Conservation (phyloP, 352 stramenopile species). For the Pythium phragmiticola region DNA sequence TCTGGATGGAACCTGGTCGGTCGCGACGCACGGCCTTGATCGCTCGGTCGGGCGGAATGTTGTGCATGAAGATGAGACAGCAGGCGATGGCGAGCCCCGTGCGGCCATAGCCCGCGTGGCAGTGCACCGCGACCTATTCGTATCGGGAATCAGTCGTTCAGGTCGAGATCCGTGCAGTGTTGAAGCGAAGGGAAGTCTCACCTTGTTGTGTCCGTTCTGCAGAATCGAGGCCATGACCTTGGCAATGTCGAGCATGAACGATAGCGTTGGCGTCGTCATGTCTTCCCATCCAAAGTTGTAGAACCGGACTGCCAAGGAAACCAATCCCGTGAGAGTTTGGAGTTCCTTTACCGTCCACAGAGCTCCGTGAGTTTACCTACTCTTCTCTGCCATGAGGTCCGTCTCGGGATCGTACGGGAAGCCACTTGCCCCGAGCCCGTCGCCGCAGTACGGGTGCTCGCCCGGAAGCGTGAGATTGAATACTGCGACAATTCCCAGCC, state of each 20-base stretch:
- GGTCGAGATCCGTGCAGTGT: too few species aligned
- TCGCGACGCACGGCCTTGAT: slow-evolving; percentile 77
- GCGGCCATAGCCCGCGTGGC: slow-evolving; percentile 86
- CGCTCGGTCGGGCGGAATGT: slow-evolving; percentile 59
- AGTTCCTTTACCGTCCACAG: background rate
- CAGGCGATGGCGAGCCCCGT: slow-evolving; percentile 88
- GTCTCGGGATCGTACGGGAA: slow-evolving; percentile 90
- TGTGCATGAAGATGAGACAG: slow-evolving; percentile 82
- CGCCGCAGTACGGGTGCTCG: slow-evolving; percentile 91
- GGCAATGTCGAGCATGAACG: slow-evolving; percentile 88
- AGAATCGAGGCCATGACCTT: slow-evolving; percentile 82
- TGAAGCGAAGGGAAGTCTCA: too few species aligned
- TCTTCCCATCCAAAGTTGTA: slow-evolving; percentile 93
- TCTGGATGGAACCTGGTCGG: slow-evolving; percentile 77
- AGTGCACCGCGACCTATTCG: slow-evolving; percentile 75
- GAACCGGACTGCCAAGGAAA: slow-evolving; percentile 62
- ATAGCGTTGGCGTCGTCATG: slow-evolving; percentile 87
- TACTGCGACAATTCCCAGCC: slow-evolving; percentile 77
- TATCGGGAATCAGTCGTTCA: too few species aligned
- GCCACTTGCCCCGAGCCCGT: slow-evolving; percentile 64
- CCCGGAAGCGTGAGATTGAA: slow-evolving; percentile 91
- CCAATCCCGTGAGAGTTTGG: background rate
- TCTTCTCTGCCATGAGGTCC: slow-evolving; percentile 85
- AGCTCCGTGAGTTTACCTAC: slow-evolving; percentile 31
- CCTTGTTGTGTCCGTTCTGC: slow-evolving; percentile 49